Evolutionary conservation across 768 basidiomycete species (phyloP), one percentile per base, ranked within the genome.

Genomic region (Psilocybe cubensis): DNA sequence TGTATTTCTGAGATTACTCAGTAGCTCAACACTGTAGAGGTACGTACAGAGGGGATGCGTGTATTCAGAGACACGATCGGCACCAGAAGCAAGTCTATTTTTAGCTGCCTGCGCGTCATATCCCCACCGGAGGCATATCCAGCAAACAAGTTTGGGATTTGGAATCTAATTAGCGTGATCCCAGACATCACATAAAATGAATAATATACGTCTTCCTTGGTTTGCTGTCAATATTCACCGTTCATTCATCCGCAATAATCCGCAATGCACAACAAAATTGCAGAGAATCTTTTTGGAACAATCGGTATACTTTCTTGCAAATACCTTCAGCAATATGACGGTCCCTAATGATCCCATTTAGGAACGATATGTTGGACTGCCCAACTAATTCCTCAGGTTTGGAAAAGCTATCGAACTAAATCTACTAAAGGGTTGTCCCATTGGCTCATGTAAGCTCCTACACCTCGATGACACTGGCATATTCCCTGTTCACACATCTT

Each of bases 221-320:
- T 27, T 25, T 42, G 18, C 41, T 5, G 20, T 42, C 17, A 17
- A 14, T n/a, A n/a, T 7, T n/a, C 8, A 9, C 20, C 42, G n/a
- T 21, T 44, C 20, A n/a, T 9, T 11, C n/a, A 44, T 7, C 20
- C 42, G 33, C 33, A 35, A 9, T 35, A 8, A 35, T 35, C 8
- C 33, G 14, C 18, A 10, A 44, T 44, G 42, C 46, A 43, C 29
- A 59, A 54, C 38, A 29, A 35, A 12, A 27, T 54, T 21, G 57
- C 81, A 12, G 89, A 89, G 70, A 89, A 91, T 64, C 85, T 82
- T 5, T 74, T 91, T 5, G 89, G 86, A 3, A 91, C 88, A 0
- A 76, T 88, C 21, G 89, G 88, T 83, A 57, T 21, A 29, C 40
- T 31, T 27, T 38, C n/a, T 49, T 20, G 17, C 11, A 9, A 38